Base-by-base conservation (phyloP, 805 yeast genomes). In the Lipomyces anomalus region DNA sequence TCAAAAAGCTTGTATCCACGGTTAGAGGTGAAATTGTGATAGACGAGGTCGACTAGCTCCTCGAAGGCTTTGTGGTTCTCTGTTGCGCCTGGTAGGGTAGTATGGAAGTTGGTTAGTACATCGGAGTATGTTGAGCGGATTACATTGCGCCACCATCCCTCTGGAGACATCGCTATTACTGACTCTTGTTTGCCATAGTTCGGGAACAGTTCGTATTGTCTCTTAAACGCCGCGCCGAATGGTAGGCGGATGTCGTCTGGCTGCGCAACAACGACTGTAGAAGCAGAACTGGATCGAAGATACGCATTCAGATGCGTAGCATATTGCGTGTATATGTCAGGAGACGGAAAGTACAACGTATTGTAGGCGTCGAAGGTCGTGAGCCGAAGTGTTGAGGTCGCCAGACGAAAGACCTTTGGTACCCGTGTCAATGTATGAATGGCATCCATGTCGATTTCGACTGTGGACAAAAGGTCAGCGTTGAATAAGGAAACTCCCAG, bases 311-410 rank as follows among this genome's bases (percentile, higher is more conserved):
- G 44, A 13, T 26, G 35, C 4, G 6, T 3, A 20, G 47, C 17
- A 37, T 50, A 50, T 28, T 50, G 55, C 34, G 35, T 45, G 16
- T 46, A 23, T 2, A 50, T 49, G 6, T 46, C 17, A 3, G 52
- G 49, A 3, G 32, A 32, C 9, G 55, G 55, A 13, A 13, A 39
- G 45, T 47, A 50, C 26, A 50, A 41, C 16, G 55, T 50, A 36
- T 50, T 49, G 32, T 43, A 50, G 4, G 55, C 55, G 24, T 50
- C 55, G 38, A 50, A 30, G 2, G 55, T 48, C 5, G 47, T 2
- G 7, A 50, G 43, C 2, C 43, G 39, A 7, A 49, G 47, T 4
- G 47, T n/a, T n/a, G n/a, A n/a, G n/a, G n/a, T n/a, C n/a, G n/a
- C n/a, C n/a, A n/a, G n/a, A n/a, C n/a, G n/a, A n/a, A n/a, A n/a